Conservation (phyloP, 345 rosid genomes). For the Rhodomyrtus tomentosa region DNA sequence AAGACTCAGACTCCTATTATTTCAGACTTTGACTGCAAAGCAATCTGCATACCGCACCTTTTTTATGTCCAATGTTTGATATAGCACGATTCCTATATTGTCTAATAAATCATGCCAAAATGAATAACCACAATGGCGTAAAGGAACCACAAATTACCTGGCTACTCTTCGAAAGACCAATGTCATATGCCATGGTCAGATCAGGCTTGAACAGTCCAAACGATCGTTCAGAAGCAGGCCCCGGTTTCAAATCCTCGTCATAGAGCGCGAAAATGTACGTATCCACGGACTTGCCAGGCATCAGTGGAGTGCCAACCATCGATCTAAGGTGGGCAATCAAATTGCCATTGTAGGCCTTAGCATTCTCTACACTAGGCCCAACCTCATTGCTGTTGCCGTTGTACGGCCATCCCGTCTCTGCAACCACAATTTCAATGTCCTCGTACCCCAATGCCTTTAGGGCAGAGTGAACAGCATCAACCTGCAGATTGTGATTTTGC, state of each 20-base stretch:
- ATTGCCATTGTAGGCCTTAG: constrained; percentile 84
- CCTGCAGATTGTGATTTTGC: constrained; percentile 21
- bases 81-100: background rate
- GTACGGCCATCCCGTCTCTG: constrained; percentile 96
- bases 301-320: constrained; percentile 77
- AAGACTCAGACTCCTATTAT: background rate
- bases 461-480: constrained; percentile 82
- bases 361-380: constrained; percentile 74
- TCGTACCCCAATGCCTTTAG: constrained; percentile 65
- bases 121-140: background rate
- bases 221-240: constrained; percentile 68
- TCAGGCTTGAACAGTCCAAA: constrained; percentile 75
- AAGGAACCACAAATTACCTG: constrained; percentile 28
- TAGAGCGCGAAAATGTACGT: constrained; percentile 88
- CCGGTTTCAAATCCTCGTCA: constrained; percentile 75
- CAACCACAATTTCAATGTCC: constrained; percentile 67
- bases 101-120: background rate
- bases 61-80: background rate
- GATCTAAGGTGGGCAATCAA: constrained; percentile 72
- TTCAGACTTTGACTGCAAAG: background rate
- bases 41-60: background rate
- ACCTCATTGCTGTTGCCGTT: constrained; percentile 64
- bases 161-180: constrained; percentile 57
- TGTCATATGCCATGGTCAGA: constrained; percentile 58
- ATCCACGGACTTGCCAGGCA: constrained; percentile 90